Evolutionary conservation across 208 protist genomes (phyloP).

Genomic region (Crithidia sp.): DNA sequence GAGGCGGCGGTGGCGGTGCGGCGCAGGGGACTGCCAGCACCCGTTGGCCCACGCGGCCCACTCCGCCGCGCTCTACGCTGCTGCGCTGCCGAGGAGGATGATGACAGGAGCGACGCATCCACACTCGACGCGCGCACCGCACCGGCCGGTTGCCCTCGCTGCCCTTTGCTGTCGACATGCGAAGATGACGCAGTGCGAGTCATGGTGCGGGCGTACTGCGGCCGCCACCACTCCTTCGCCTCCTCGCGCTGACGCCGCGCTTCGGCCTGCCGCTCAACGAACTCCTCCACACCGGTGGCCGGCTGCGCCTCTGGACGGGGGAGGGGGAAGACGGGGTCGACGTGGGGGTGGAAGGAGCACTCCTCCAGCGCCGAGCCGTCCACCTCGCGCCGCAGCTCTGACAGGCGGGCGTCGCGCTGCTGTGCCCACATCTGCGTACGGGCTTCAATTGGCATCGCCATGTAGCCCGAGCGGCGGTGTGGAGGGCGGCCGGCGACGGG

Average conservation of each 20-base stretch:
- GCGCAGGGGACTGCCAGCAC: not conserved
- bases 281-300: constrained; percentile 51
- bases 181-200: not conserved
- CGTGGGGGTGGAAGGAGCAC: constrained; percentile 71
- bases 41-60: no score
- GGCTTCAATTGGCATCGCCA: constrained; percentile 43
- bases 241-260: constrained; percentile 59
- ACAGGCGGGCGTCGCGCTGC: constrained; percentile 57
- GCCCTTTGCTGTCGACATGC: not conserved
- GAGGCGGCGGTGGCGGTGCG: constrained; percentile 2
- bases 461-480: constrained; percentile 38
- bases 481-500: constrained; percentile 62
- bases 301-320: constrained; percentile 24
- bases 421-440: constrained; percentile 56
- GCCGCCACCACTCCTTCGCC: constrained; percentile 64
- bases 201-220: constrained; percentile 27
- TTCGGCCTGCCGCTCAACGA: constrained; percentile 61
- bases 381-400: constrained; percentile 41
- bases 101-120: not conserved
- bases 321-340: constrained; percentile 58
- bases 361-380: constrained; percentile 39
- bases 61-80: no score
- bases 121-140: not conserved
- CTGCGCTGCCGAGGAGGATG: not conserved
- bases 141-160: not conserved